Evolutionary conservation across 768 basidiomycete species (phyloP).

Genomic region (Auriscalpium microsporum): DNA sequence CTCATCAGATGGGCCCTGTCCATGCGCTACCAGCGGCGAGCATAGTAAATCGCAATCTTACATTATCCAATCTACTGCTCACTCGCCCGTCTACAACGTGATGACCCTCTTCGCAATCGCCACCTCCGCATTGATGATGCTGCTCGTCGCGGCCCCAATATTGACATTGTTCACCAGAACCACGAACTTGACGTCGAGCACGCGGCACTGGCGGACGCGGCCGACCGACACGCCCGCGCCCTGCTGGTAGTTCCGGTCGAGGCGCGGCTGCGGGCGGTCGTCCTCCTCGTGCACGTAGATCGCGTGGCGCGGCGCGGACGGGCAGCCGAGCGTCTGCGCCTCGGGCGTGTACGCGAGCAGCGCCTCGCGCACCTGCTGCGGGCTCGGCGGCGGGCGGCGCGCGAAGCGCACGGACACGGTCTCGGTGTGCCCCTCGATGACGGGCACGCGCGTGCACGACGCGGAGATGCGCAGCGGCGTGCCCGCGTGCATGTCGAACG

Average conservation of each 20-base stretch:
- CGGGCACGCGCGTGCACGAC: conserved; percentile 89
- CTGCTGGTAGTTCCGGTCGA: conserved; percentile 84
- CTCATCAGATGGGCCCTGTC: too few relatives aligned
- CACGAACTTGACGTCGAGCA: conserved; percentile 94
- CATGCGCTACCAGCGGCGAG: too few relatives aligned
- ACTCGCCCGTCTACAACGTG: conserved; percentile 3
- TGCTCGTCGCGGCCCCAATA: conserved; percentile 94
- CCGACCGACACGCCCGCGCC: conserved; percentile 92
- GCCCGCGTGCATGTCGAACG: conserved; percentile 81
- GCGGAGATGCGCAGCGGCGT: conserved; percentile 86
- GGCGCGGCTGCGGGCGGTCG: conserved; percentile 88
- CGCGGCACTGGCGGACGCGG: conserved; percentile 80
- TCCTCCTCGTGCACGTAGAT: conserved; percentile 89
- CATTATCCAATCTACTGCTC: too few relatives aligned
- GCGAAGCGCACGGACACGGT: conserved; percentile 83
- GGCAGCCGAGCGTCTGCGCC: conserved; percentile 67
- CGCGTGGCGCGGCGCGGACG: conserved; percentile 76
- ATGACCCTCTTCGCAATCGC: conserved; percentile 71
- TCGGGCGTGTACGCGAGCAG: conserved; percentile 67
- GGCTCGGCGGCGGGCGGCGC: conserved; percentile 69
- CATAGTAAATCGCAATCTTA: too few relatives aligned
- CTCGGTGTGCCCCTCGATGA: conserved; percentile 92
- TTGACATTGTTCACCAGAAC: conserved; percentile 89
- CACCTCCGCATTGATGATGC: conserved; percentile 95
- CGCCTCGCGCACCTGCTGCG: conserved; percentile 82